Evolutionary conservation across 495 filamentous ascomycete species (phyloP), one percentile per base, ranked within the genome.

Genomic region (Podospora appendiculata): DNA sequence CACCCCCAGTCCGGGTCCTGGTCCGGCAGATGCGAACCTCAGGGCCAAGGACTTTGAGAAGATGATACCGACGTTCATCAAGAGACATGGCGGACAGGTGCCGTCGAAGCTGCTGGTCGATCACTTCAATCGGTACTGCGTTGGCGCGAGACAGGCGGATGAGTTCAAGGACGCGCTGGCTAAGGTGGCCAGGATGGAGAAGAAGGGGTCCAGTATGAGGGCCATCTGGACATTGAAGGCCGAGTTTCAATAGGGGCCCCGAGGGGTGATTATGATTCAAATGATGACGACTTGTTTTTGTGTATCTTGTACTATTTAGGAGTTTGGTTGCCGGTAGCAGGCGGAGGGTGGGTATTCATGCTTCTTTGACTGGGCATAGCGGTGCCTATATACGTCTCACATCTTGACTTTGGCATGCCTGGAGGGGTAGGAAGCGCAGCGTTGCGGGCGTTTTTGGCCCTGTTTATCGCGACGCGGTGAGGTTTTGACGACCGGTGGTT

Each of bases 41-140:
- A 61, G 55, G 49, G 60, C 64, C 6, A 70, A 62, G 51, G 82
- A 89, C 54, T 88, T 95, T 61, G 71, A 85, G 51, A 79, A 75
- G 51, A 74, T 89, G 72, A 90, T 95, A 38, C 80, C 82, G 10
- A 77, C 83, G 40, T 96, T 84, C 54, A 79, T 96, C 45, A 71
- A 70, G 32, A 66, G 77, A 12, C 88, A 92, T 51, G 85, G 83
- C 3, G 88, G 88, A 1, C 71, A 77, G 12, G 87, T 83, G 7
- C 80, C 83, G 25, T 88, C 83, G 14, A 85, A 90, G 70, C 75
- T 83, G 67, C 68, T 96, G 54, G 82, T 94, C 17, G 84, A 92
- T 58, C 87, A 94, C 55, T 95, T 82, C 52, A 77, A 72, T 44
- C 73, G 61, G 41, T 79, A 79, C 52, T 82, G 75, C 48, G 59